Conservation (phyloP, 73 alveolate genomes). For the Paramecium sonneborni region DNA sequence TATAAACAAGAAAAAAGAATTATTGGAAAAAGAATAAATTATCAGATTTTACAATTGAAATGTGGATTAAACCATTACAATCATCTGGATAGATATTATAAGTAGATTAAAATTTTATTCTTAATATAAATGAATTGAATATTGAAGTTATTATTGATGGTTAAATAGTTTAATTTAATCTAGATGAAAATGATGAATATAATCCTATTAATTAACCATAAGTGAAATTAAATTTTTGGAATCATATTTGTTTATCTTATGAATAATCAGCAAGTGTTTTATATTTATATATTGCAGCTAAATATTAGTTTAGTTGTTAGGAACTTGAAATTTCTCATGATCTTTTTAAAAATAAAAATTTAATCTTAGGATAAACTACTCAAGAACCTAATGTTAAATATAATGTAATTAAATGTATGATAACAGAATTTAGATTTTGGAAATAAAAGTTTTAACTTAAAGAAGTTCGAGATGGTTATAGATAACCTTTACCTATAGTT, state of each 20-base stretch:
- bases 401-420: neutral
- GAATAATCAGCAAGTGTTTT: neutral
- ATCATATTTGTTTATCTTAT: conserved; percentile 12
- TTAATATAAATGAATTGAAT: neutral
- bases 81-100: neutral
- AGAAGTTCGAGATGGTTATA: conserved; percentile 15
- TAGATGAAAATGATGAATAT: conserved; percentile 4
- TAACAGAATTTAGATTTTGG: conserved; percentile 55
- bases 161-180: neutral
- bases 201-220: neutral
- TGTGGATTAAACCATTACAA: conserved; percentile 7
- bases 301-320: neutral
- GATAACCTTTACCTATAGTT: conserved; percentile 23
- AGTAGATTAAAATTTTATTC: neutral
- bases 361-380: neutral
- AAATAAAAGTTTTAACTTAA: neutral
- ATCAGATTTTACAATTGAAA: neutral
- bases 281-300: neutral
- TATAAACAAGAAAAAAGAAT: conserved; percentile 31
- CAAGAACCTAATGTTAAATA: neutral
- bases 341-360: neutral
- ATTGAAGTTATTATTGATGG: neutral
- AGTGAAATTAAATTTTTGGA: conserved; percentile 1
- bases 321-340: conserved; percentile 24
- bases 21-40: conserved; percentile 30